These are phyloP conservation scores for Kodamaea sagamina DNA, from an alignment of 805 yeast species.

Conservation along the genomic window DNA sequence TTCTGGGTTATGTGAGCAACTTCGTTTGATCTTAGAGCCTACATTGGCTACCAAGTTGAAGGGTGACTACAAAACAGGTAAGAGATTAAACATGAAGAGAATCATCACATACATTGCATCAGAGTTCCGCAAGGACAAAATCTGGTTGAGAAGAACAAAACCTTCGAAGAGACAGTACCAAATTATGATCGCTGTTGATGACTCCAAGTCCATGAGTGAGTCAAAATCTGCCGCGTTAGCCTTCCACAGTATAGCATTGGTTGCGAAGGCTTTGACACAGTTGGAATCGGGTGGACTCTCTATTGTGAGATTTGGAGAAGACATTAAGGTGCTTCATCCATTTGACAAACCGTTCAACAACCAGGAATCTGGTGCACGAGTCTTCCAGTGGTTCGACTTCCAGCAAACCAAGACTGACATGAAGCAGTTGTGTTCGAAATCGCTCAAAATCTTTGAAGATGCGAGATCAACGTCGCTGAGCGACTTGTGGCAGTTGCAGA, in stretches of 20 bases:
- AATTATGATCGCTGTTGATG: constrained; percentile 96
- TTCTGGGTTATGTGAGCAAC: constrained; percentile 85
- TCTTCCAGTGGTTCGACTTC: constrained; percentile 88
- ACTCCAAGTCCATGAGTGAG: constrained; percentile 96
- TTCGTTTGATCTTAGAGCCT: constrained; percentile 90
- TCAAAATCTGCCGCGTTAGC: constrained; percentile 88
- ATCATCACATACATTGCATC: constrained; percentile 98
- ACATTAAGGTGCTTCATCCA: constrained; percentile 81
- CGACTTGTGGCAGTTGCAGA: constrained; percentile 91
- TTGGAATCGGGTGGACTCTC: constrained; percentile 93
- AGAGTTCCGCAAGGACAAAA: constrained; percentile 94
- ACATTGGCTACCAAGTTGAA: constrained; percentile 91
- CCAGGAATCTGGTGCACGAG: constrained; percentile 77
- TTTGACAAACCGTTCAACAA: constrained; percentile 79
- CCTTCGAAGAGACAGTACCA: constrained; percentile 98
- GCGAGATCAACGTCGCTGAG: constrained; percentile 47
- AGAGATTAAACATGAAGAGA: constrained; percentile 93
- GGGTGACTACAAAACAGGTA: constrained; percentile 98
- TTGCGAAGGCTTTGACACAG: constrained; percentile 89
- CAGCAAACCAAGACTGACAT: constrained; percentile 87
- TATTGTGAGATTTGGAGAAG: constrained; percentile 87
- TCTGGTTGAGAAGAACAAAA: constrained; percentile 96
- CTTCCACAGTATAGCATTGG: constrained; percentile 90
- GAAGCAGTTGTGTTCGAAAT: constrained; percentile 65
- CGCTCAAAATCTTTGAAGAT: constrained; percentile 71